phyloP scores from a whole-genome alignment of 2,329 filamentous ascomycete genomes.

The Penicillium sp. region DNA sequence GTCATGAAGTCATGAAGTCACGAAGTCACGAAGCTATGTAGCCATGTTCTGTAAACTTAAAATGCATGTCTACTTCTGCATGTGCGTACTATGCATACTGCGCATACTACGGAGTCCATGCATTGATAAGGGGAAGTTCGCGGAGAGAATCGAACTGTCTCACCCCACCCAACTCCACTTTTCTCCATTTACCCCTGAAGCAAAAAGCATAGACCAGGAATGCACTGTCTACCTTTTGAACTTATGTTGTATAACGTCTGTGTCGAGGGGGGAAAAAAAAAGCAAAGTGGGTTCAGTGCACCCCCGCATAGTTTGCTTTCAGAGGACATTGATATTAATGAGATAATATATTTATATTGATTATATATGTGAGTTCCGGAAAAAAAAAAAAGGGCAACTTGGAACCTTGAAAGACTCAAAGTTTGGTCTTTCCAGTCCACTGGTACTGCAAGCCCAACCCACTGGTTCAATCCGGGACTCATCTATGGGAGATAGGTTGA shows the following conservation, averaged over 20 bases:
- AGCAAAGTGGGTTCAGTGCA: conserved; percentile 5
- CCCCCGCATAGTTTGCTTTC: conserved; percentile 13
- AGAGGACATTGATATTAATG: neutral
- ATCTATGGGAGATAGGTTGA: neutral
- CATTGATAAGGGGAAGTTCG: neutral
- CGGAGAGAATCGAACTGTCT: neutral
- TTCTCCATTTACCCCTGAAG: conserved; percentile 22
- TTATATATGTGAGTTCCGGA: neutral
- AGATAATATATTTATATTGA: neutral
- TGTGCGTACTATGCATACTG: conserved; percentile 1
- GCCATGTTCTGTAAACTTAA: neutral
- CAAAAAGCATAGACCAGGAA: conserved; percentile 21
- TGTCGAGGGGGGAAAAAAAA: neutral
- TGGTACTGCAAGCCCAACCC: neutral
- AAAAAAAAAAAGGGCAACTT: no score
- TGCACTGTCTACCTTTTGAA: neutral
- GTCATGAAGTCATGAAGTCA: neutral
- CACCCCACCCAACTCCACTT: conserved; percentile 19
- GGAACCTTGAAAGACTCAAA: neutral
- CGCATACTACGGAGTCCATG: neutral
- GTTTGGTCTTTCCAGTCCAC: neutral
- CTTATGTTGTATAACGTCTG: neutral
- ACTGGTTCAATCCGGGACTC: neutral
- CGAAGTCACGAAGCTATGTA: neutral
- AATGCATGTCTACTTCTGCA: conserved; percentile 1